These are phyloP conservation scores for Hymenoscyphus fructigenus DNA, from an alignment of 2,329 filamentous ascomycete species.

Conservation along the genomic window DNA sequence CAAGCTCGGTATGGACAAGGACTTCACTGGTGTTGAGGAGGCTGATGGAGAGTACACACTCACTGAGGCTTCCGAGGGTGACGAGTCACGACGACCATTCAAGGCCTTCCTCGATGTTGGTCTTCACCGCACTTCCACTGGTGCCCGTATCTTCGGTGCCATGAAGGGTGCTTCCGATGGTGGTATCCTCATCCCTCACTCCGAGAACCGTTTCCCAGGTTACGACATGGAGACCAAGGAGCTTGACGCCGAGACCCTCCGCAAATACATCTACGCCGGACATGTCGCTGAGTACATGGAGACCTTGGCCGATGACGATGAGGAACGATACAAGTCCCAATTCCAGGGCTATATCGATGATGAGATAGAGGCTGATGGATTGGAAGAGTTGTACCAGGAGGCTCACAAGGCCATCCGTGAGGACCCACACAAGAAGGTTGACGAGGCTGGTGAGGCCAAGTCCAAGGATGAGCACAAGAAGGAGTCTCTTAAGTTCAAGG, in stretches of 20 bases:
- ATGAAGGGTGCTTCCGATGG: conserved; percentile 99
- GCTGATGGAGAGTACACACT: conserved; percentile 92
- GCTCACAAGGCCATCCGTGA: conserved; percentile 96
- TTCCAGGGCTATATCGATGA: conserved; percentile 98
- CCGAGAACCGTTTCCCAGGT: conserved; percentile 98
- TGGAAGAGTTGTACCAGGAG: conserved; percentile 95
- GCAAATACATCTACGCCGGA: conserved; percentile 98
- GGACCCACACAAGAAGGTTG: conserved; percentile 95
- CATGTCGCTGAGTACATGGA: conserved; percentile 99
- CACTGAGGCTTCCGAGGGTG: conserved; percentile 88
- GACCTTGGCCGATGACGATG: conserved; percentile 97
- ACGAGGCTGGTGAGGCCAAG: conserved; percentile 78
- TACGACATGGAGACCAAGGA: conserved; percentile 98
- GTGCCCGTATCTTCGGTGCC: conserved; percentile 97
- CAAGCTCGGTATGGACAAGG: conserved; percentile 94
- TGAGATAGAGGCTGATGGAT: conserved; percentile 90
- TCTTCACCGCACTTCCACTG: conserved; percentile 94
- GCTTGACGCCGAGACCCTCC: conserved; percentile 93
- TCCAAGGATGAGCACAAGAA: conserved; percentile 95
- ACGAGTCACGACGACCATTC: conserved; percentile 92
- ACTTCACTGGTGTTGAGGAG: conserved; percentile 96
- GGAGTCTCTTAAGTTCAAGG: conserved; percentile 88
- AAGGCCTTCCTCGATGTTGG: conserved; percentile 99
- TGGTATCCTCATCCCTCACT: conserved; percentile 95
- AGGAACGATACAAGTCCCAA: conserved; percentile 99